Evolutionary conservation across 495 filamentous ascomycete genomes (phyloP).

Genomic region (Sphaerosporella brunnea): DNA sequence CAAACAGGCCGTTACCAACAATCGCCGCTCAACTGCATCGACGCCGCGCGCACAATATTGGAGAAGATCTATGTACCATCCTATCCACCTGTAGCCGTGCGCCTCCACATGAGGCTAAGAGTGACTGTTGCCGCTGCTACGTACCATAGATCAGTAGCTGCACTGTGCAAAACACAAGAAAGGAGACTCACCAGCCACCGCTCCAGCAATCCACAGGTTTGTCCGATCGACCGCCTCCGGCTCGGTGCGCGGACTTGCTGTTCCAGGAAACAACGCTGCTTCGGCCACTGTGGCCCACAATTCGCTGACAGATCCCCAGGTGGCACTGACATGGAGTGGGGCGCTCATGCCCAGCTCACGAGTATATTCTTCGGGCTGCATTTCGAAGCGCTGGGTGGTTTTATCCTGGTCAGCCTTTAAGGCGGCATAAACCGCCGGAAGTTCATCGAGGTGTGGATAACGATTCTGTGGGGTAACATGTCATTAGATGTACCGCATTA

Average conservation of each 20-base stretch:
- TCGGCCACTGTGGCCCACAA: slow-evolving; percentile 56
- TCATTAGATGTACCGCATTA: slow-evolving; percentile 4
- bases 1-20: too few species aligned
- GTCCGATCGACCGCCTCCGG: slow-evolving; percentile 68
- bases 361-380: slow-evolving; percentile 87
- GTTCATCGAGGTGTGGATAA: slow-evolving; percentile 63
- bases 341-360: slow-evolving; percentile 59
- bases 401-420: slow-evolving; percentile 89
- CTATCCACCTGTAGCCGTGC: too few species aligned
- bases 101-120: neutral
- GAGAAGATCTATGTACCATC: too few species aligned
- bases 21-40: too few species aligned
- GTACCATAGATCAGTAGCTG: neutral
- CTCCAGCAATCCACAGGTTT: slow-evolving; percentile 66
- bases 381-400: slow-evolving; percentile 75
- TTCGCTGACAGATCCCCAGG: slow-evolving; percentile 77
- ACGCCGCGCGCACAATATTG: too few species aligned
- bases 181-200: slow-evolving; percentile 49
- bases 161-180: neutral
- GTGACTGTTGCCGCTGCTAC: neutral
- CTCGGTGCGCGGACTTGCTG: slow-evolving; percentile 69
- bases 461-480: slow-evolving; percentile 28
- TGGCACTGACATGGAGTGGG: slow-evolving; percentile 83
- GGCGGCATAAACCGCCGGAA: slow-evolving; percentile 79
- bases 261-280: slow-evolving; percentile 72